phyloP scores from a whole-genome alignment of 371 early-diverging fungal species.

The Syncephalastrum contaminatum region DNA sequence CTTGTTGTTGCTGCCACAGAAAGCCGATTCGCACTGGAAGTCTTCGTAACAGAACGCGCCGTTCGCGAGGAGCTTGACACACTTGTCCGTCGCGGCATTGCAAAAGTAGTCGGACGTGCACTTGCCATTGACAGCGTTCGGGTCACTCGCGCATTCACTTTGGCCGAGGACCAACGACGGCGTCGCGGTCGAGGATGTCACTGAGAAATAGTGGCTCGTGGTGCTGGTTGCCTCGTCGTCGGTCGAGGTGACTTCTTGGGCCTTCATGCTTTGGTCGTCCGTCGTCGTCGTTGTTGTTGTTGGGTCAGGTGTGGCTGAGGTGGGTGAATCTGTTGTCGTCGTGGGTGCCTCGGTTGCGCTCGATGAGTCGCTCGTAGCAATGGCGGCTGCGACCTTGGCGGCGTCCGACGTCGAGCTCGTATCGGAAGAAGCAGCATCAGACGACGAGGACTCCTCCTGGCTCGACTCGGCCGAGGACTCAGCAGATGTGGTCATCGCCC shows the following conservation, averaged over 20 bases:
- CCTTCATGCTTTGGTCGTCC: background rate
- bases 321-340: background rate
- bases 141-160: constrained; percentile 25
- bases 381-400: background rate
- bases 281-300: background rate
- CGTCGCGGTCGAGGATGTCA: constrained; percentile 31
- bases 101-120: constrained; percentile 28
- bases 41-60: constrained; percentile 25
- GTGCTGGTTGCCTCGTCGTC: background rate
- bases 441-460: background rate
- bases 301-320: background rate
- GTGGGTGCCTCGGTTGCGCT: constrained; percentile 2
- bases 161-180: constrained; percentile 28
- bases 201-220: constrained; percentile 17
- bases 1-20: constrained; percentile 14
- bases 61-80: constrained; percentile 12
- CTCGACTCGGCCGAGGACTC: background rate
- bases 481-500: background rate
- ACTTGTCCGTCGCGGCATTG: constrained; percentile 24
- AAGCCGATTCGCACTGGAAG: constrained; percentile 29
- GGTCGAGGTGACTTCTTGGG: background rate
- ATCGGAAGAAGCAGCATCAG: background rate
- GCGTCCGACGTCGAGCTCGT: background rate
- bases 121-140: constrained; percentile 19
- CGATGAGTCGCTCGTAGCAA: background rate